Conservation (phyloP, 768 basidiomycete species). For the Russula virescens region DNA sequence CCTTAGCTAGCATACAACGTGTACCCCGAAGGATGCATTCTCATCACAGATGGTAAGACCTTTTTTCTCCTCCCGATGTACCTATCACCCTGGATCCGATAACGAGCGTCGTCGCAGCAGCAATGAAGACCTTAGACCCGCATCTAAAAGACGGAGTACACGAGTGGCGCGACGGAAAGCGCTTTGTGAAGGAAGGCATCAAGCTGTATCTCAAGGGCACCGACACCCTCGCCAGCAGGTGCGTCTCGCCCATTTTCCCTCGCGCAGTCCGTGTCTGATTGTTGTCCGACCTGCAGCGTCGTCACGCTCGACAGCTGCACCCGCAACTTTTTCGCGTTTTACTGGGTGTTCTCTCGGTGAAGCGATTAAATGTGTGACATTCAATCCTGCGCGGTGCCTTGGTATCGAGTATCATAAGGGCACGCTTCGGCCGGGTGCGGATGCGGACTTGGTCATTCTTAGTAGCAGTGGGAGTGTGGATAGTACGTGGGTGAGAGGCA, state of each 20-base stretch:
- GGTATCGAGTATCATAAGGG: constrained; percentile 78
- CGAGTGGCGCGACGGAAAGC: constrained; percentile 81
- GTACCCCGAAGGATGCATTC: constrained; percentile 78
- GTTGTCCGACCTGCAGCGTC: constrained; percentile 42
- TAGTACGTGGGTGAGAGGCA: constrained; percentile 73
- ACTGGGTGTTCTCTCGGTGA: constrained; percentile 79
- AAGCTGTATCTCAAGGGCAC: constrained; percentile 81
- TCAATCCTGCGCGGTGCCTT: constrained; percentile 79
- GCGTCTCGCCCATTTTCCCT: constrained; percentile 17
- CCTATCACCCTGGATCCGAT: background rate
- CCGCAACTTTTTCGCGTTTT: constrained; percentile 76
- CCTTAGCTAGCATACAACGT: constrained; percentile 74
- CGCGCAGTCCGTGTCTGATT: background rate
- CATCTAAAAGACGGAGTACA: constrained; percentile 80
- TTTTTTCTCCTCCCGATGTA: background rate
- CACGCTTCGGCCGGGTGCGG: constrained; percentile 71
- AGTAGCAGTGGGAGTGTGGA: constrained; percentile 60
- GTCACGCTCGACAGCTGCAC: constrained; percentile 81
- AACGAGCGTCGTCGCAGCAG: constrained; percentile 42
- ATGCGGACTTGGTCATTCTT: constrained; percentile 80
- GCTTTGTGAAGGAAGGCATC: constrained; percentile 75
- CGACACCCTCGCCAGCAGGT: constrained; percentile 86
- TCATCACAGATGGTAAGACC: constrained; percentile 87
- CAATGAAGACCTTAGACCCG: constrained; percentile 84
- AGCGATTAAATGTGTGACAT: constrained; percentile 82